phyloP scores from a whole-genome alignment of 2,329 filamentous ascomycete species.

The Xylariales sp. region DNA sequence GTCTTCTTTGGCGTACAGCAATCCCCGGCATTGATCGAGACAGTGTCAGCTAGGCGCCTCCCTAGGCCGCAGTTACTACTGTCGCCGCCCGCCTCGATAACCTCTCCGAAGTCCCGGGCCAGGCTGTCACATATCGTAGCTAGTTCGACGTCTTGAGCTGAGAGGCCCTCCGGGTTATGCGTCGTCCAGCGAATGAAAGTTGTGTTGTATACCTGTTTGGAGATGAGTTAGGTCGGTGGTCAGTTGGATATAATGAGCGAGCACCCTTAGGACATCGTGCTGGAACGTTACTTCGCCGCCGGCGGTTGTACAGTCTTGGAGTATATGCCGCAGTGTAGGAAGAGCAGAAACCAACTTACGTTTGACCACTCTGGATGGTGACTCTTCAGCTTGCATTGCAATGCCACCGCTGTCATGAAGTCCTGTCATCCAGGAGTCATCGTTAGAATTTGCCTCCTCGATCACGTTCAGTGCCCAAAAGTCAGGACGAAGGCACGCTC shows the following conservation, averaged over 20 bases:
- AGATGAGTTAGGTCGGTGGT: no score
- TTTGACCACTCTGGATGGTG: slow-evolving; percentile 78
- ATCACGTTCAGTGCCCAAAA: no score
- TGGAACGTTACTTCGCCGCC: no score
- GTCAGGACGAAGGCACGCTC: no score
- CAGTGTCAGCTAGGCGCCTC: slow-evolving; percentile 42
- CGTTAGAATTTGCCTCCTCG: no score
- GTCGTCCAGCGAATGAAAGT: slow-evolving; percentile 71
- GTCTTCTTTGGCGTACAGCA: slow-evolving; percentile 46
- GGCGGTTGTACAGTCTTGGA: no score
- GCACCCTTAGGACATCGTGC: no score
- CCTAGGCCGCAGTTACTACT: slow-evolving; percentile 28
- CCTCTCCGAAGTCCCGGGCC: slow-evolving; percentile 53
- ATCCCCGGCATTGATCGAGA: slow-evolving; percentile 41
- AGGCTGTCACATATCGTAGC: slow-evolving; percentile 58
- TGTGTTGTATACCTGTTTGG: slow-evolving; percentile 63
- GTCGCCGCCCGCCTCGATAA: slow-evolving; percentile 23
- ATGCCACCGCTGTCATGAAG: slow-evolving; percentile 69
- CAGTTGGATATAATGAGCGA: slow-evolving; percentile 4
- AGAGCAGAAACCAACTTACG: slow-evolving; percentile 35
- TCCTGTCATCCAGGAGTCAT: slow-evolving; percentile 41
- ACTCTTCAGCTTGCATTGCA: slow-evolving; percentile 62
- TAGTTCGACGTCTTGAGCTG: slow-evolving; percentile 56
- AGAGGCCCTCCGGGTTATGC: slow-evolving; percentile 62
- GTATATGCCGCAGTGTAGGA: background rate